Evolutionary conservation across 768 basidiomycete species (phyloP), one percentile per base, ranked within the genome.

Genomic region (Boletus tylopilopsis): DNA sequence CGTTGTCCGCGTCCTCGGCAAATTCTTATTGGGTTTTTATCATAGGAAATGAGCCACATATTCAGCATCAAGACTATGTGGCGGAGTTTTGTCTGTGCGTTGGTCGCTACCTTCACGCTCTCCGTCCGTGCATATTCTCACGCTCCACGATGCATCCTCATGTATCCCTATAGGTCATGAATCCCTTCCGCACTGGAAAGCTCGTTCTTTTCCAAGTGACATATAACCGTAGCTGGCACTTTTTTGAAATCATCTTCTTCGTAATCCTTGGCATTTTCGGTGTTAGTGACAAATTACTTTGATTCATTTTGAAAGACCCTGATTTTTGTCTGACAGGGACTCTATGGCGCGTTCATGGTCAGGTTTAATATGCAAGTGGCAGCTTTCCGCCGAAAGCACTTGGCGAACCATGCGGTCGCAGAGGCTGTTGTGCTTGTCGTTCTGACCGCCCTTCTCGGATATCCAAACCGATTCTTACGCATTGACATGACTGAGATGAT

Each of bases 1-100:
- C 21, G 33, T 46, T 32, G 19, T 41, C 18, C 6, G 5, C 24
- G 33, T 41, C n/a, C 18, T 16, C 3, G 29, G 13, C 36, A 5
- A 10, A 52, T 22, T 35, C 29, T 45, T 27, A 58, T 47, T 38
- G 23, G 33, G 29, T 21, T 8, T 32, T 24, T n/a, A 9, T 23
- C 12, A 19, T 60, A 94, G 91, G 96, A 99, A 82, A 99, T 99
- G 96, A 95, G 91, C 68, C 89, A 93, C 66, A 87, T 82, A 33
- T 98, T 97, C 68, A 95, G 89, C 49, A 94, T 94, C 70, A 87
- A 92, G 68, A 98, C 95, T 5, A 96, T 98, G 93, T 98, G 95
- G 95, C 77, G 86, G 61, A 94, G 91, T 63, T 96, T 98, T 68
- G 87, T 98, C 64, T 98, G 96, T 67, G 96, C 96, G 29, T 76